Conservation (phyloP, 169 alveolate species). For the Plasmodium knowlesi region DNA sequence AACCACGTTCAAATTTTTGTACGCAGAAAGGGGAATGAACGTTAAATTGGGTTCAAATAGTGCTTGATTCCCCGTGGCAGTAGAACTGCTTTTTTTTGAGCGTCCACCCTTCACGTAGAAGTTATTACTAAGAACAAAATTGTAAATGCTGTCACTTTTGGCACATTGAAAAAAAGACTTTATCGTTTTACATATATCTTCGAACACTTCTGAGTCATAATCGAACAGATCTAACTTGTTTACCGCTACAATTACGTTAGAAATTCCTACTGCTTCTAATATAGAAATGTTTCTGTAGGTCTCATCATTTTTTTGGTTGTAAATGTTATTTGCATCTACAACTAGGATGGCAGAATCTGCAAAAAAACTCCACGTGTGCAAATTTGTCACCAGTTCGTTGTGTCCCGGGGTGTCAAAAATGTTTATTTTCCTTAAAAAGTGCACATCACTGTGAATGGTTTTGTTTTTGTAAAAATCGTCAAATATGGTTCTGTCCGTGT, state of each 20-base stretch:
- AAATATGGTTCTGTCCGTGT: slow-evolving; percentile 35
- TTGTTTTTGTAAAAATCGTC: slow-evolving; percentile 16
- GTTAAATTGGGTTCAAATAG: slow-evolving; percentile 20
- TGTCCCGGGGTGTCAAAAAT: slow-evolving; percentile 87
- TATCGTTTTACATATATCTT: slow-evolving; percentile 49
- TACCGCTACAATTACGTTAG: slow-evolving; percentile 78
- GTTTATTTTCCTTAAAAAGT: slow-evolving; percentile 76
- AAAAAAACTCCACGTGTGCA: slow-evolving; percentile 81
- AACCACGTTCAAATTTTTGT: slow-evolving; percentile 59
- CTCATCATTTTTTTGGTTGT: slow-evolving; percentile 76
- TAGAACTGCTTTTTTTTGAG: background rate
- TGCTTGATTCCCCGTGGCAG: background rate
- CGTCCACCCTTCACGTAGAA: slow-evolving; percentile 2
- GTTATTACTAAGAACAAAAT: slow-evolving; percentile 60
- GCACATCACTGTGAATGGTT: slow-evolving; percentile 3
- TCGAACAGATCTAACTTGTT: slow-evolving; percentile 81
- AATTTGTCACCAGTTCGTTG: slow-evolving; percentile 80
- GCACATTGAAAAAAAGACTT: slow-evolving; percentile 35
- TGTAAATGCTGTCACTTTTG: slow-evolving; percentile 36
- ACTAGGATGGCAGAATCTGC: slow-evolving; percentile 82
- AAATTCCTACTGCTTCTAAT: slow-evolving; percentile 79
- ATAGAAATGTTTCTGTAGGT: slow-evolving; percentile 77
- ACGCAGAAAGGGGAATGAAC: slow-evolving; percentile 61
- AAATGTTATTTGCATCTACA: slow-evolving; percentile 79
- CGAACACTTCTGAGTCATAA: slow-evolving; percentile 58